phyloP scores from a whole-genome alignment of 495 filamentous ascomycete genomes.

The Penicillium waksmanii region DNA sequence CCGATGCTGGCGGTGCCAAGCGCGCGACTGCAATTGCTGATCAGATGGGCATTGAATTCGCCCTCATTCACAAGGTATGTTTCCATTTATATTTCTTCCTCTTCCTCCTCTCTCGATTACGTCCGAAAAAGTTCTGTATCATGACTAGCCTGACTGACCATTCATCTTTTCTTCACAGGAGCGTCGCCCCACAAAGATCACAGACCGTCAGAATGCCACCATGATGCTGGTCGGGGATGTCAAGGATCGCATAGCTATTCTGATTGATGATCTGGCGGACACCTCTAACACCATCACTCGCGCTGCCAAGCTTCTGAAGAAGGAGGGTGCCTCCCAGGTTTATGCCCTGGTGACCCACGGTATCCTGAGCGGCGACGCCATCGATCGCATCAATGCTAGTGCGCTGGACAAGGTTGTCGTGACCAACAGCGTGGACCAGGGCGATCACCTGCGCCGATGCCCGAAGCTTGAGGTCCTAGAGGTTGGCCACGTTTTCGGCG shows the following conservation, averaged over 20 bases:
- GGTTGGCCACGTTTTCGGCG: slow-evolving; percentile 89
- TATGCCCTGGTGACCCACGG: slow-evolving; percentile 94
- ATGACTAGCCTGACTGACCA: neutral
- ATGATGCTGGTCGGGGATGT: slow-evolving; percentile 99
- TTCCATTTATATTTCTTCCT: neutral
- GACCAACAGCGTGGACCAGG: slow-evolving; percentile 91
- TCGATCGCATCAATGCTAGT: slow-evolving; percentile 89
- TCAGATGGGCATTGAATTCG: slow-evolving; percentile 87
- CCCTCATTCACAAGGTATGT: slow-evolving; percentile 94
- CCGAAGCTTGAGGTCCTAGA: slow-evolving; percentile 91
- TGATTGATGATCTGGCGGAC: slow-evolving; percentile 93
- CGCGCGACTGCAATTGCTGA: slow-evolving; percentile 97
- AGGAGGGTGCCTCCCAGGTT: slow-evolving; percentile 84
- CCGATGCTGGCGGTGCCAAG: slow-evolving; percentile 96
- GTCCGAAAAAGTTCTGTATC: slow-evolving; percentile 14
- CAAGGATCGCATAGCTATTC: slow-evolving; percentile 75
- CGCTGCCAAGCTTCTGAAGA: slow-evolving; percentile 95
- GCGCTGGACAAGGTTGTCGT: slow-evolving; percentile 89
- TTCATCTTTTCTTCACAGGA: slow-evolving; percentile 59
- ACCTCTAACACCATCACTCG: slow-evolving; percentile 96
- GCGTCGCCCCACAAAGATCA: slow-evolving; percentile 92
- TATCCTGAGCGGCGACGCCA: slow-evolving; percentile 90
- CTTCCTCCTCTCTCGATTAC: slow-evolving; percentile 19
- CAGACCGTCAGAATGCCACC: slow-evolving; percentile 90
- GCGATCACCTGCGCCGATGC: slow-evolving; percentile 73